Evolutionary conservation across 306 rosid species (phyloP).

Genomic region (Canavalia ensiformis): DNA sequence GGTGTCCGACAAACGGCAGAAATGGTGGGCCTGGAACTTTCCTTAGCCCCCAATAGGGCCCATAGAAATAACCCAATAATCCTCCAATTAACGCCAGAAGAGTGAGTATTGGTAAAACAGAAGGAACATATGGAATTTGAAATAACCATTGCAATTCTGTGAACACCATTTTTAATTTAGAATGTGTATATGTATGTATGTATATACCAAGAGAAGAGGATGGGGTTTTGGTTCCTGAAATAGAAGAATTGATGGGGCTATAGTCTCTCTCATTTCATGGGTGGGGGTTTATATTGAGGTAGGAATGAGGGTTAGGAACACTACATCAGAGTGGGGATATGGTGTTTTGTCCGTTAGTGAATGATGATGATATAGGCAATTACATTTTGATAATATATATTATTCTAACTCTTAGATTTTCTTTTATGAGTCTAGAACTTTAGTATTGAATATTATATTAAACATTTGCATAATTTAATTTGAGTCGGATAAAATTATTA

Average conservation of each 20-base stretch:
- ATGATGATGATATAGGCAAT: slow-evolving; percentile 53
- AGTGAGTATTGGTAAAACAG: slow-evolving; percentile 54
- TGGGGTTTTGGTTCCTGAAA: slow-evolving; percentile 28
- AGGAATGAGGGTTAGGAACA: slow-evolving; percentile 29
- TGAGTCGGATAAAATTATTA: no score
- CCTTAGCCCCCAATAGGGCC: slow-evolving; percentile 85
- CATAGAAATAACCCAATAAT: slow-evolving; percentile 62
- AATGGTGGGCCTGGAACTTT: slow-evolving; percentile 89
- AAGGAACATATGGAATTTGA: slow-evolving; percentile 22
- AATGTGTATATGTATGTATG: background rate
- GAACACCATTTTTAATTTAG: slow-evolving; percentile 28
- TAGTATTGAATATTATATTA: no score
- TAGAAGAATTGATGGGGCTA: slow-evolving; percentile 1
- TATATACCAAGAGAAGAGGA: background rate
- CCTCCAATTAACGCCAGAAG: slow-evolving; percentile 58
- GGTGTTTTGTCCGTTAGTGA: slow-evolving; percentile 51
- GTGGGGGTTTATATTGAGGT: slow-evolving; percentile 30
- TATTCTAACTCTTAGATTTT: no score
- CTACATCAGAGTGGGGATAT: slow-evolving; percentile 11
- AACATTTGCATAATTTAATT: no score
- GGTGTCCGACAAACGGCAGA: slow-evolving; percentile 85
- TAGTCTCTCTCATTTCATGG: background rate
- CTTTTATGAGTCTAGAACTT: no score
- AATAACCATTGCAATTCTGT: slow-evolving; percentile 47
- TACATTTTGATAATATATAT: background rate